Evolutionary conservation across 495 filamentous ascomycete genomes (phyloP).

Genomic region (Penicillium taxi): DNA sequence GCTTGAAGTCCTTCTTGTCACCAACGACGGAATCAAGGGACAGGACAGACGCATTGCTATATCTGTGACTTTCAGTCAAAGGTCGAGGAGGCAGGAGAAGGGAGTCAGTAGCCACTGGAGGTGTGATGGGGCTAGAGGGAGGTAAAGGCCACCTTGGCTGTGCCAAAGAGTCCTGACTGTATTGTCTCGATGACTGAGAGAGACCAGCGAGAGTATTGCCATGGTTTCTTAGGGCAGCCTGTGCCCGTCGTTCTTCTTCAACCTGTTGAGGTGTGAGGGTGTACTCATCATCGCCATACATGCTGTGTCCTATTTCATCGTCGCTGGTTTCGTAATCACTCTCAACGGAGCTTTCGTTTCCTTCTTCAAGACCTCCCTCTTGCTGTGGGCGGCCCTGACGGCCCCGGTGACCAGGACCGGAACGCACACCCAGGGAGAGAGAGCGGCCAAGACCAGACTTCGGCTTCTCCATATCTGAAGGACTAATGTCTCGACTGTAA

Average conservation of each 20-base stretch:
- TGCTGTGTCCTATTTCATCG: constrained; percentile 31
- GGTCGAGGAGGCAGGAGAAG: constrained; percentile 26
- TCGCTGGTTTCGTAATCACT: constrained; percentile 34
- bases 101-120: constrained; percentile 31
- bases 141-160: constrained; percentile 13
- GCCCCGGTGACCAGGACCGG: constrained; percentile 36
- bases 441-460: constrained; percentile 32
- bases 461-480: constrained; percentile 27
- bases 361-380: too few relatives aligned
- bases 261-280: constrained; percentile 34
- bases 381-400: constrained; percentile 25
- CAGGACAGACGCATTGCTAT: constrained; percentile 42
- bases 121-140: constrained; percentile 20
- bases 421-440: constrained; percentile 38
- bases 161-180: constrained; percentile 25
- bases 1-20: constrained; percentile 52
- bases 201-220: too few relatives aligned
- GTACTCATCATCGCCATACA: constrained; percentile 41
- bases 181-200: constrained; percentile 11
- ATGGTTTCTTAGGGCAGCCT: constrained; percentile 16
- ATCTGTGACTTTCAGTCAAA: constrained; percentile 26
- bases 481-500: constrained; percentile 35
- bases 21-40: constrained; percentile 50
- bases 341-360: background rate
- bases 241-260: constrained; percentile 29